Conservation (phyloP, 1,284 basidiomycete genomes). For the Erythrobasidium hasegawianum region DNA sequence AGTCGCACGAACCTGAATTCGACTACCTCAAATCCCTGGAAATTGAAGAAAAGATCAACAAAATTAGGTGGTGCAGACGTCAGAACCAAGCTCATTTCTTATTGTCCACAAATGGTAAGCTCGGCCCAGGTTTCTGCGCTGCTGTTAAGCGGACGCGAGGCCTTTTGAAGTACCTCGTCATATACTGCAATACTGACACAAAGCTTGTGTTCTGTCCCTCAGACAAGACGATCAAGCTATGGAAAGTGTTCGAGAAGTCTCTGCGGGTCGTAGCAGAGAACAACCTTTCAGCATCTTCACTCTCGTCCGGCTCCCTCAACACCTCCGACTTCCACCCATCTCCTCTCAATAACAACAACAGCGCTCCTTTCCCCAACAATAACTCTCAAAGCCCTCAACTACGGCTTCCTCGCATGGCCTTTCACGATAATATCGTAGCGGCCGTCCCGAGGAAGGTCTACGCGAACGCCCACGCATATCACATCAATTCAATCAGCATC, state of each 20-base stretch:
- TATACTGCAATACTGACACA: background rate
- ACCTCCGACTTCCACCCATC: constrained; percentile 39
- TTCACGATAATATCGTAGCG: constrained; percentile 96
- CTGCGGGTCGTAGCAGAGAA: constrained; percentile 95
- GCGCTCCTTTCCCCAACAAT: constrained; percentile 50
- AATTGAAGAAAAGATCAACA: constrained; percentile 99
- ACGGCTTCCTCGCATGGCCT: constrained; percentile 79
- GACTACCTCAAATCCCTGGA: constrained; percentile 99
- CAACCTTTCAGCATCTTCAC: constrained; percentile 65
- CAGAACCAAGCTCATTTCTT: constrained; percentile 97
- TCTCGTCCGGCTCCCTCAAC: constrained; percentile 40
- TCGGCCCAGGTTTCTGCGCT: background rate
- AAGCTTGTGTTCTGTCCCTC: constrained; percentile 7
- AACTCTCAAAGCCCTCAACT: constrained; percentile 52
- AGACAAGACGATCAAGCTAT: constrained; percentile 99
- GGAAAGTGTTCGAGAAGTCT: constrained; percentile 99
- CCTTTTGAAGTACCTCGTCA: background rate
- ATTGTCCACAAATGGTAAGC: constrained; percentile 87
- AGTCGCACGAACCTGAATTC: constrained; percentile 99
- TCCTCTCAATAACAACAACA: constrained; percentile 55
- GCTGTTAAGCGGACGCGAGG: background rate
- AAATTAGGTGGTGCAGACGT: constrained; percentile 99
- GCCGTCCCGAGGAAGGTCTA: constrained; percentile 98
- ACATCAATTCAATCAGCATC: constrained; percentile 99
- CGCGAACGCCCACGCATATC: constrained; percentile 98